Percentiles rank a stretch among this genome's conserved stretches.
phyloP scores from a whole-genome alignment of 345 rosid species.

The Bretschneidera sinensis region DNA sequence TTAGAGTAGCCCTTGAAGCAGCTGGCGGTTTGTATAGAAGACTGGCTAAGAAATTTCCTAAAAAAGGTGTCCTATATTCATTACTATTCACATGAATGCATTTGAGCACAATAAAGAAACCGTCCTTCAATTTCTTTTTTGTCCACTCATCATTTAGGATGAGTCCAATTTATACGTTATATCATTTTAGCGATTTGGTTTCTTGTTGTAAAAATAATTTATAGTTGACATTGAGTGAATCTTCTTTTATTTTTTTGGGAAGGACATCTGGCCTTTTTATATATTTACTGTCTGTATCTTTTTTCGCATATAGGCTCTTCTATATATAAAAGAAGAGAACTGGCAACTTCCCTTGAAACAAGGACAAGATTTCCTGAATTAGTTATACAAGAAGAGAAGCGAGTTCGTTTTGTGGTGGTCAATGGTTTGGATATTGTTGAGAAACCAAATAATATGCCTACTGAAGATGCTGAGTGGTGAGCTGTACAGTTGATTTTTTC shows the following conservation, averaged over 20 bases:
- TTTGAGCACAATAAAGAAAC: not conserved
- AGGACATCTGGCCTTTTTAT: not conserved
- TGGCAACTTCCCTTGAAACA: constrained; percentile 91
- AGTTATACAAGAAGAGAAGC: constrained; percentile 91
- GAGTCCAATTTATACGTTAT: not conserved
- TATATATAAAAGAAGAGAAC: constrained; percentile 81
- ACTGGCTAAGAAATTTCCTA: constrained; percentile 83
- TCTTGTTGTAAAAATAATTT: not conserved
- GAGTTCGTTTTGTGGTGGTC: constrained; percentile 90
- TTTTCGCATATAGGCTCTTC: constrained; percentile 48
- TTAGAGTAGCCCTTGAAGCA: constrained; percentile 92
- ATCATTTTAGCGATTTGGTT: not conserved
- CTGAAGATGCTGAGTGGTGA: constrained; percentile 90
- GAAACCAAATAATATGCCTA: constrained; percentile 55
- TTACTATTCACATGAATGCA: not conserved
- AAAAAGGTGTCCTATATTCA: constrained; percentile 49
- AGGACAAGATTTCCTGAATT: constrained; percentile 90
- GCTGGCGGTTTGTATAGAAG: constrained; percentile 90
- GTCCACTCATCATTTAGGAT: not conserved
- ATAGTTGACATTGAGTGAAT: not conserved
- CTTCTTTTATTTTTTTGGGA: not conserved
- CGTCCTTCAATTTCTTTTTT: too few relatives aligned
- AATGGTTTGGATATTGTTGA: constrained; percentile 92
- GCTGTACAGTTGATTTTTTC: constrained; percentile 6
- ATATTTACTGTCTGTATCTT: not conserved